Conservation (phyloP, 2,329 filamentous ascomycete genomes). For the Elsinoe australis region DNA sequence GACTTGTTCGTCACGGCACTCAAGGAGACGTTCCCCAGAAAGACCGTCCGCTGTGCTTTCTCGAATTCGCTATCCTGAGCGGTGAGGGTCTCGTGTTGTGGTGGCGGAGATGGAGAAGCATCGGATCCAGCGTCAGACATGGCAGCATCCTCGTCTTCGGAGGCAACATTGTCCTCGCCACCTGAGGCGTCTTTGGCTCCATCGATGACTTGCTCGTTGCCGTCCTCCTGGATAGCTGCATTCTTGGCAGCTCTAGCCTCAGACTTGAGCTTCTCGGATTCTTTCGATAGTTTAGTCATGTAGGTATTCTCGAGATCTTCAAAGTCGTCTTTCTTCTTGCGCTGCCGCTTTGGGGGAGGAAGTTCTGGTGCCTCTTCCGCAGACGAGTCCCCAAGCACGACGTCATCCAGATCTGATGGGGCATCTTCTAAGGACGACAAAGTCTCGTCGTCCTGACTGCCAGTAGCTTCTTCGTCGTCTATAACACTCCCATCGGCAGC, state of each 20-base stretch:
- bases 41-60: constrained; percentile 83
- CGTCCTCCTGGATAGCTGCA: constrained; percentile 22
- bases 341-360: constrained; percentile 44
- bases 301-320: constrained; percentile 38
- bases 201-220: constrained; percentile 23
- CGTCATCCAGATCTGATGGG: constrained; percentile 20
- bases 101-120: constrained; percentile 48
- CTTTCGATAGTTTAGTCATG: constrained; percentile 53
- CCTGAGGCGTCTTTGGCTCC: constrained; percentile 27
- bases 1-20: constrained; percentile 74
- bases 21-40: constrained; percentile 82
- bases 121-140: constrained; percentile 37
- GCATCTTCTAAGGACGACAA: constrained; percentile 26
- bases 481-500: constrained; percentile 15
- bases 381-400: constrained; percentile 28
- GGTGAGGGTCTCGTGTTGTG: constrained; percentile 44
- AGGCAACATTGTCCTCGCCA: constrained; percentile 24
- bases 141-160: constrained; percentile 28
- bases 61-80: constrained; percentile 49
- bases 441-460: constrained; percentile 23
- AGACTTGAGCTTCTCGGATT: constrained; percentile 31
- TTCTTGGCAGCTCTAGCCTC: constrained; percentile 21
- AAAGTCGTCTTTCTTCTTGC: constrained; percentile 43
- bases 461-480: constrained; percentile 31
- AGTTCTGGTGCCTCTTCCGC: constrained; percentile 29